Conservation (phyloP, 192 early-diverging fungal genomes). For the Umbelopsis sp. region DNA sequence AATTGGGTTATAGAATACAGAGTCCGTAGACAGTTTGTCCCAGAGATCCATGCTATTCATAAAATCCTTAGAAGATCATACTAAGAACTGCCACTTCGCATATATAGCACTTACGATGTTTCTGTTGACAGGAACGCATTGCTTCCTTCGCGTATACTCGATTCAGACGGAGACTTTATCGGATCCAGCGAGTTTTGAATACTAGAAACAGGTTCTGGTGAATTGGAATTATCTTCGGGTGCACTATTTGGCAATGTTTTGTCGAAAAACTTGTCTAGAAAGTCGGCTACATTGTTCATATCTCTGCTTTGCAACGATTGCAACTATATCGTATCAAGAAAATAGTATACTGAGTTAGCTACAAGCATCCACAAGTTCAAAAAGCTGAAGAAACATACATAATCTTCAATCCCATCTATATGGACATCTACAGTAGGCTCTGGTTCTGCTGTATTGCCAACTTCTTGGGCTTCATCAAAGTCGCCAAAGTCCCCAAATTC, state of each 20-base stretch:
- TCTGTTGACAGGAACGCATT: slow-evolving; percentile 22
- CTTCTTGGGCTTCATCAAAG: slow-evolving; percentile 18
- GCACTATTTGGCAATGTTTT: not conserved
- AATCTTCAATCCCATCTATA: not conserved
- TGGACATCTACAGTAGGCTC: not conserved
- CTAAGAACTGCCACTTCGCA: not conserved
- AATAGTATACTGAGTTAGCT: not conserved
- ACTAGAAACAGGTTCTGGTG: not conserved
- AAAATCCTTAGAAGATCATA: not conserved
- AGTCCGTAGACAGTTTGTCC: slow-evolving; percentile 38
- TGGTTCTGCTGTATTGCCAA: not conserved
- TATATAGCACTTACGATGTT: slow-evolving; percentile 21
- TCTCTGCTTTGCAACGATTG: not conserved
- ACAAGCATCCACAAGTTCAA: not conserved
- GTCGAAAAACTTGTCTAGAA: not conserved
- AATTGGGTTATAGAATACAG: slow-evolving; percentile 42
- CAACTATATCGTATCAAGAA: not conserved
- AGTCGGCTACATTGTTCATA: not conserved
- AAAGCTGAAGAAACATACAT: not conserved
- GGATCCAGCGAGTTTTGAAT: not conserved
- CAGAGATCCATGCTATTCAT: slow-evolving; percentile 34
- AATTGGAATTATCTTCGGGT: not conserved
- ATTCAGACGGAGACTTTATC: not conserved
- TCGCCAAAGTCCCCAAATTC: slow-evolving; percentile 42
- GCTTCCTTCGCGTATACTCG: not conserved